Percentiles rank a stretch among this genome's conserved stretches.
These are phyloP conservation scores for Paramyrothecium roridum DNA, from an alignment of 2,329 filamentous ascomycete genomes.

Conservation along the genomic window DNA sequence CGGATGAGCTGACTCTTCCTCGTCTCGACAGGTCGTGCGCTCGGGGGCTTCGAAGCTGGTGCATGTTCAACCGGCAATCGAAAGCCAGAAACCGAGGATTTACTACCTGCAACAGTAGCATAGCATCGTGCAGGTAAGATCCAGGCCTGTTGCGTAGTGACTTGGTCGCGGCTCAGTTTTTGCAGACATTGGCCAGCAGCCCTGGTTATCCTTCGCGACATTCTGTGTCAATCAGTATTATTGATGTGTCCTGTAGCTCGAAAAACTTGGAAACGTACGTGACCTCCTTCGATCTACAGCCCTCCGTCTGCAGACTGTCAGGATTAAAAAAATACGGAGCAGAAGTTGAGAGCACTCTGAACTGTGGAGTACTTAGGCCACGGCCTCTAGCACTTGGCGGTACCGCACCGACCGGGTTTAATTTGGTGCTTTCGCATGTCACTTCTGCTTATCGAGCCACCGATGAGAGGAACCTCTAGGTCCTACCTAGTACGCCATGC, in stretches of 20 bases:
- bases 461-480: too few relatives aligned
- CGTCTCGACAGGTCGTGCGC: slow-evolving; percentile 79
- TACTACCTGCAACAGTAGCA: slow-evolving; percentile 1
- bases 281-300: background rate
- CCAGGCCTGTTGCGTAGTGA: too few relatives aligned
- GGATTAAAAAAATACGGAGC: background rate
- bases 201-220: slow-evolving; percentile 13
- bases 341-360: background rate
- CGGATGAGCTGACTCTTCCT: slow-evolving; percentile 87
- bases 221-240: slow-evolving; percentile 6
- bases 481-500: too few relatives aligned
- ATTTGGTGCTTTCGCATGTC: too few relatives aligned
- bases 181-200: slow-evolving; percentile 15
- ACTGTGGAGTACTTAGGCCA: too few relatives aligned
- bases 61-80: slow-evolving; percentile 40
- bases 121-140: background rate
- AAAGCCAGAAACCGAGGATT: slow-evolving; percentile 6
- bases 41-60: slow-evolving; percentile 77
- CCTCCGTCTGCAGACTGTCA: background rate
- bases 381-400: too few relatives aligned
- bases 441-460: too few relatives aligned
- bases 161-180: slow-evolving; percentile 5
- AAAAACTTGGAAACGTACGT: background rate
- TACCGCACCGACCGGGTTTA: too few relatives aligned
- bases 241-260: too few relatives aligned